These are phyloP conservation scores for Paraurostyla sp. DNA, from an alignment of 73 alveolate species.

Conservation along the genomic window DNA sequence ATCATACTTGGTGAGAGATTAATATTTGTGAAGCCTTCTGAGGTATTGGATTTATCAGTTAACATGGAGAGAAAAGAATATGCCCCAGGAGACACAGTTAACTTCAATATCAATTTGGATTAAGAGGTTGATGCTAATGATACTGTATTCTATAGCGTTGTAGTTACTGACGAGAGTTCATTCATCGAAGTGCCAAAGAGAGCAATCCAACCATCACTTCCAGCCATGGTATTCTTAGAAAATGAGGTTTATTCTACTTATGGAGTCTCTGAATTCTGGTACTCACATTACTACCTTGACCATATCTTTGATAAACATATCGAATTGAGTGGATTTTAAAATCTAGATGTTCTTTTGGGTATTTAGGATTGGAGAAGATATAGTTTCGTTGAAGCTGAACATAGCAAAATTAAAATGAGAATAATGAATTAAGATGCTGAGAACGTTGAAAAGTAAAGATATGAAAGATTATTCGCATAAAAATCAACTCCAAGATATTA, in stretches of 20 bases:
- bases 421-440: not conserved
- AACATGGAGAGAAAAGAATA: not conserved
- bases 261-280: slow-evolving; percentile 22
- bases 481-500: not conserved
- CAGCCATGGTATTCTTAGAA: slow-evolving; percentile 44
- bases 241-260: not conserved
- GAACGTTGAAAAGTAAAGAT: not conserved
- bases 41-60: not conserved
- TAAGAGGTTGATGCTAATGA: not conserved
- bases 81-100: slow-evolving; percentile 50
- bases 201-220: not conserved
- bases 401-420: not conserved
- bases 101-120: not conserved
- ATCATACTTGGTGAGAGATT: slow-evolving; percentile 12
- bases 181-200: slow-evolving; percentile 37
- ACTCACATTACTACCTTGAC: slow-evolving; percentile 13
- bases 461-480: not conserved
- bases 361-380: slow-evolving; percentile 37
- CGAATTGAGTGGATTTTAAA: not conserved
- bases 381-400: not conserved
- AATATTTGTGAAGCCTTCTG: not conserved
- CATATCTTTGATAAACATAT: not conserved
- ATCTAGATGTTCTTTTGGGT: slow-evolving; percentile 32
- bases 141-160: not conserved
- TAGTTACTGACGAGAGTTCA: slow-evolving; percentile 37